These are phyloP conservation scores for Handroanthus guayacan DNA, from an alignment of 257 asterid species.

Conservation along the genomic window DNA sequence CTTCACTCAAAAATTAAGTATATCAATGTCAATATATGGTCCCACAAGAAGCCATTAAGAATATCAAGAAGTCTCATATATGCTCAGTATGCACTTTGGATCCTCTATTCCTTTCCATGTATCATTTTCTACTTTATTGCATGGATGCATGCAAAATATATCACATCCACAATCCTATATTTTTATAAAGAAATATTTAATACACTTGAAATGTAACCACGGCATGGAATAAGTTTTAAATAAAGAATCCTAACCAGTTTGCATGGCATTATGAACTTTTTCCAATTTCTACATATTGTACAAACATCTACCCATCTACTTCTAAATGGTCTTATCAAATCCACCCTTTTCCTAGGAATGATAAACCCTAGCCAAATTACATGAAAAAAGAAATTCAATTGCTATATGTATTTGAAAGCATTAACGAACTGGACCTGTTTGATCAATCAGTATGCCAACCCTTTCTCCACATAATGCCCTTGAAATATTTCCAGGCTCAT, in stretches of 20 bases:
- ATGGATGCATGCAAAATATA: no score
- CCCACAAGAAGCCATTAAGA: neutral
- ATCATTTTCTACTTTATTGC: no score
- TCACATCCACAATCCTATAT: no score
- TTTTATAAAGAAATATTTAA: no score
- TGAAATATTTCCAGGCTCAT: slow-evolving; percentile 87
- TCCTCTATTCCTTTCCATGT: no score
- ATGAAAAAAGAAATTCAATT: neutral
- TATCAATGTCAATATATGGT: no score
- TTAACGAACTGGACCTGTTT: slow-evolving; percentile 61
- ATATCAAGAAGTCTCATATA: neutral
- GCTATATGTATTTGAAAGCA: neutral
- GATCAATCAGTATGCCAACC: slow-evolving; percentile 80
- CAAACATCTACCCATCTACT: slow-evolving; percentile 26
- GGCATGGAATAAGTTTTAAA: no score
- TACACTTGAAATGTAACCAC: no score
- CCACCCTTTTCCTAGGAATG: slow-evolving; percentile 10
- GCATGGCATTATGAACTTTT: neutral
- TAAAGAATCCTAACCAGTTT: no score
- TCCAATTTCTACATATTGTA: slow-evolving; percentile 34
- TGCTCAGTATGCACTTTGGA: no score
- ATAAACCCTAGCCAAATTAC: slow-evolving; percentile 17
- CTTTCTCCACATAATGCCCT: slow-evolving; percentile 92
- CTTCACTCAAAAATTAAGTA: no score
- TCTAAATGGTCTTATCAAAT: slow-evolving; percentile 17